phyloP scores from a whole-genome alignment of 2,329 filamentous ascomycete species.

The Clathrospora elynae region DNA sequence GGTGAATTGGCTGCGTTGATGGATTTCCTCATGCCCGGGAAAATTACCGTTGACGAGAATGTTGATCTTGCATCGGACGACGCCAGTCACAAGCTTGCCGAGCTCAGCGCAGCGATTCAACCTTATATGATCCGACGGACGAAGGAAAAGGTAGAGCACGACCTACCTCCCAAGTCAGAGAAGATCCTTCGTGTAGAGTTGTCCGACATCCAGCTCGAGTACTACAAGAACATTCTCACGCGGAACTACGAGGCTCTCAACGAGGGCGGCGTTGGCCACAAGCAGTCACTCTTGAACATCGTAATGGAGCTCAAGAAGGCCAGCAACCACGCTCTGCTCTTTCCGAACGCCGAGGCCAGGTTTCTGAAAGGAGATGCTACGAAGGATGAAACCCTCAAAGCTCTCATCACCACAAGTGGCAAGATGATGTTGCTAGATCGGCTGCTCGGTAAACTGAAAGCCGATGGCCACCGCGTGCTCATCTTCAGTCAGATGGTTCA shows the following conservation, averaged over 20 bases:
- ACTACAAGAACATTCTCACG: slow-evolving; percentile 98
- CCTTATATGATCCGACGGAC: slow-evolving; percentile 95
- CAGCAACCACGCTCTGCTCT: slow-evolving; percentile 99
- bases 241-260: slow-evolving; percentile 95
- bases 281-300: slow-evolving; percentile 93
- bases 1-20: slow-evolving; percentile 90
- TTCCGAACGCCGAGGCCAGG: slow-evolving; percentile 88
- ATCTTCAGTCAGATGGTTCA: slow-evolving; percentile 99
- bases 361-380: slow-evolving; percentile 79
- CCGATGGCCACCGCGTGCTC: slow-evolving; percentile 90
- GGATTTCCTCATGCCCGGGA: slow-evolving; percentile 96
- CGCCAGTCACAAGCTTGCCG: slow-evolving; percentile 83
- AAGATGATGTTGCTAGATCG: slow-evolving; percentile 99
- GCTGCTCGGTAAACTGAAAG: slow-evolving; percentile 89
- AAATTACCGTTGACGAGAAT: slow-evolving; percentile 87
- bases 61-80: slow-evolving; percentile 81
- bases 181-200: slow-evolving; percentile 98
- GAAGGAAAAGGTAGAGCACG: slow-evolving; percentile 96
- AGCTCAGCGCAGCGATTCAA: slow-evolving; percentile 83
- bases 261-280: slow-evolving; percentile 86
- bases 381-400: slow-evolving; percentile 88
- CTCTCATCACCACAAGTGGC: slow-evolving; percentile 92
- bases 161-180: slow-evolving; percentile 94
- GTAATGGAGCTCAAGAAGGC: slow-evolving; percentile 99
- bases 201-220: slow-evolving; percentile 93